Evolutionary conservation across 768 basidiomycete species (phyloP).

Genomic region (Daedaleopsis nitida): DNA sequence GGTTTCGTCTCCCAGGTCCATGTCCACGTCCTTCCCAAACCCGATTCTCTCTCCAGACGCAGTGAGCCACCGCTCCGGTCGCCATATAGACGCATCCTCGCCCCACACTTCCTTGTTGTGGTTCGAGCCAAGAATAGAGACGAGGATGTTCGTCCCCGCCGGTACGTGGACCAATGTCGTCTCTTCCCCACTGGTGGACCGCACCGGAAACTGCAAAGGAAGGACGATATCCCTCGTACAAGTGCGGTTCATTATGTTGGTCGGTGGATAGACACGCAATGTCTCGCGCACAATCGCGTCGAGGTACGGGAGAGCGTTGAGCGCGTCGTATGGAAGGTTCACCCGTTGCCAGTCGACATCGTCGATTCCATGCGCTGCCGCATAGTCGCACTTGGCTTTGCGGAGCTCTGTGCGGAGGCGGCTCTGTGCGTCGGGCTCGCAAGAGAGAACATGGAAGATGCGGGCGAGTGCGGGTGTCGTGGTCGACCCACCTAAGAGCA

Average conservation of each 20-base stretch:
- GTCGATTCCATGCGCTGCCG: not conserved
- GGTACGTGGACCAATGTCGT: constrained; percentile 43
- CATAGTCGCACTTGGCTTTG: constrained; percentile 29
- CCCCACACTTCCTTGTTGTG: constrained; percentile 61
- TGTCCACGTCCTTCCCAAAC: not conserved
- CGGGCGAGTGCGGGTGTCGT: constrained; percentile 36
- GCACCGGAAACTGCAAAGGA: constrained; percentile 50
- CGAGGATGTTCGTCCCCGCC: constrained; percentile 46
- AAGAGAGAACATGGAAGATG: constrained; percentile 36
- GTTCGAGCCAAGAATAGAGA: constrained; percentile 50
- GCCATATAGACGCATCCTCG: constrained; percentile 52
- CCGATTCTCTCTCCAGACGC: not conserved
- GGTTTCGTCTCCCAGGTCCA: constrained; percentile 6
- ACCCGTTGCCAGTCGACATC: constrained; percentile 31
- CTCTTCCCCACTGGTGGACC: constrained; percentile 39
- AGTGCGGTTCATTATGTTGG: constrained; percentile 31
- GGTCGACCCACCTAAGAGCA: constrained; percentile 36
- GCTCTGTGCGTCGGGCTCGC: constrained; percentile 32
- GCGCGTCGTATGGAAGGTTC: constrained; percentile 39
- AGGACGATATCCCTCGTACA: constrained; percentile 52
- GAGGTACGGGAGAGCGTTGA: constrained; percentile 46
- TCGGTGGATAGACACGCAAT: constrained; percentile 41
- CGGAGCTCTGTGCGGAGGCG: constrained; percentile 37
- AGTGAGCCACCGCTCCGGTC: constrained; percentile 62
- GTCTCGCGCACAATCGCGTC: constrained; percentile 47